Evolutionary conservation across 2,329 filamentous ascomycete species (phyloP), one percentile per base, ranked within the genome.

Genomic region (Fusarium coffeatum): DNA sequence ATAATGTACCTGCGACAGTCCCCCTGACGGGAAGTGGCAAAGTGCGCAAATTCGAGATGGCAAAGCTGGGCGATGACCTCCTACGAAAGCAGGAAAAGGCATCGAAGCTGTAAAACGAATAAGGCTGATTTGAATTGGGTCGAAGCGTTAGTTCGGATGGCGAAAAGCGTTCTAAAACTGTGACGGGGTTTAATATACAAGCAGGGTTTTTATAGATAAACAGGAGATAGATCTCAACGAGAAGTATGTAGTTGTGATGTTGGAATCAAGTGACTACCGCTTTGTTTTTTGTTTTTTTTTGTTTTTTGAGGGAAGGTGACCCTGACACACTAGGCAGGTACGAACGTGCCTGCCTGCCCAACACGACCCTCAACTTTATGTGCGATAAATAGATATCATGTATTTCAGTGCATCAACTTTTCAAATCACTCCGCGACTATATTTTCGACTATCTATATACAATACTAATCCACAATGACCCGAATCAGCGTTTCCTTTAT

Each of bases 11-110:
- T 3, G 72, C 72, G 2, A 80, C 82, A 3, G 83, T 91, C 32
- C 90, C 90, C 12, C 80, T 92, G 74, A 92, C 90, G n/a, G 90
- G 90, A 1, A 92, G 90, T 74, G 90, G 90, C 6, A 92, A 92
- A 80, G 87, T 92, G 58, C 86, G 88, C 73, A 92, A 92, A 80
- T 89, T 86, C 72, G 87, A 89, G 80, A 87, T 89, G 84, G 86
- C 86, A 8, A 81, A 84, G 76, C 69, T 87, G 40, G 87, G 85
- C 0, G 84, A 87, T 61, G 83, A 88, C 69, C 77, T 90, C 23
- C 73, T 90, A 74, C 80, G 83, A 67, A 85, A 83, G 73, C 80
- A 80, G 63, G 79, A 80, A 61, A 80, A 81, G n/a, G 78, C 79
- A 23, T 80, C 83, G 49, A 85, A 83, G 78, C 74, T 87, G 68